These are phyloP conservation scores for Phyllosticta ampelicida DNA, from an alignment of 2,329 filamentous ascomycete species.

Conservation along the genomic window DNA sequence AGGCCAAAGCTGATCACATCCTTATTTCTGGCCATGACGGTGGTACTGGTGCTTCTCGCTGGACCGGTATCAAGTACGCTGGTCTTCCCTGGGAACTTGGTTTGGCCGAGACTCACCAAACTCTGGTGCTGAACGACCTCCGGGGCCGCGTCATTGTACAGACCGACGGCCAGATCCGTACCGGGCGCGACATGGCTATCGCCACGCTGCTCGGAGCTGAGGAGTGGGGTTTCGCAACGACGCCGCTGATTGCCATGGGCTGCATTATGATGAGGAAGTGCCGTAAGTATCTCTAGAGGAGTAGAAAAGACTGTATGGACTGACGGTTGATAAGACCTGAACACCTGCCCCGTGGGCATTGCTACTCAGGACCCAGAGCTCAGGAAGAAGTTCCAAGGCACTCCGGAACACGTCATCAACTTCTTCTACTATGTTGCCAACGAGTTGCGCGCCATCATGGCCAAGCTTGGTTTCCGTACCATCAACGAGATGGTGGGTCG, in stretches of 20 bases:
- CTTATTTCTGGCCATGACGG: conserved; percentile 94
- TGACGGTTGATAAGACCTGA: conserved; percentile 29
- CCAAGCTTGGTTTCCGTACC: conserved; percentile 83
- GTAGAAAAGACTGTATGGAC: neutral
- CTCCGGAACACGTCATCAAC: conserved; percentile 94
- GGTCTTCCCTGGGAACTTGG: conserved; percentile 94
- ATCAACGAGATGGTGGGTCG: conserved; percentile 97
- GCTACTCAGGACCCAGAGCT: conserved; percentile 93
- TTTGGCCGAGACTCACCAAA: conserved; percentile 95
- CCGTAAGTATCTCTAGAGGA: conserved; percentile 24
- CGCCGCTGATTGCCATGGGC: conserved; percentile 90
- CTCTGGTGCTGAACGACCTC: conserved; percentile 86
- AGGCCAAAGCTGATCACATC: conserved; percentile 95
- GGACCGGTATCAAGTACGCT: conserved; percentile 98
- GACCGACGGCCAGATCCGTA: conserved; percentile 88
- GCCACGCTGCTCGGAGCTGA: conserved; percentile 94
- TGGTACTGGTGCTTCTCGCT: conserved; percentile 90
- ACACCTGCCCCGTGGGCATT: conserved; percentile 86
- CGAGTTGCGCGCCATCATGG: conserved; percentile 94
- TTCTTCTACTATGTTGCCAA: conserved; percentile 98
- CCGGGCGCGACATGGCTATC: conserved; percentile 86
- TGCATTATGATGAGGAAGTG: conserved; percentile 92
- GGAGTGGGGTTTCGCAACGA: conserved; percentile 94
- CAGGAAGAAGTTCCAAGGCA: conserved; percentile 84
- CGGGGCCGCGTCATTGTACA: conserved; percentile 93